Evolutionary conservation across 176 grass and related monocot species (phyloP).

Genomic region (Themeda triandra): DNA sequence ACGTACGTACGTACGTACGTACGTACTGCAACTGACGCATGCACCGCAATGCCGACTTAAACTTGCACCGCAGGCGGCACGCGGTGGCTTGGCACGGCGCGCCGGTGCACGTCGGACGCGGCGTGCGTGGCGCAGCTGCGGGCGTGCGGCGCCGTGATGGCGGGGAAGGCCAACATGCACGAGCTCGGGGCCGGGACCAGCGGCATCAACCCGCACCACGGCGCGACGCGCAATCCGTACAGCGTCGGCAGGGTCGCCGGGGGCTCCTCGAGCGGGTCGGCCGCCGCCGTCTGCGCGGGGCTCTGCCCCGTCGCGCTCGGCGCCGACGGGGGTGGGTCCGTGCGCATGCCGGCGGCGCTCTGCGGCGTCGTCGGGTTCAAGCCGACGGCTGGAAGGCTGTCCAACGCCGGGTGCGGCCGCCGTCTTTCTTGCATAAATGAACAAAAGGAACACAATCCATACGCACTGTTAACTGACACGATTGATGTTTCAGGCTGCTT

Average conservation of each 20-base stretch:
- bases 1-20: too few relatives aligned
- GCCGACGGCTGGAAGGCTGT: slow-evolving; percentile 65
- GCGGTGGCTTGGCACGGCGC: slow-evolving; percentile 60
- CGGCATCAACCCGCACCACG: slow-evolving; percentile 59
- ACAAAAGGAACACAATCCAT: too few relatives aligned
- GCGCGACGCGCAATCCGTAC: slow-evolving; percentile 73
- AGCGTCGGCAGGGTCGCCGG: slow-evolving; percentile 60
- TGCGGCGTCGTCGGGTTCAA: slow-evolving; percentile 95
- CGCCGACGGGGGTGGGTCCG: slow-evolving; percentile 86
- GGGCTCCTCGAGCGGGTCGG: slow-evolving; percentile 83
- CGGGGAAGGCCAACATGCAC: slow-evolving; percentile 93
- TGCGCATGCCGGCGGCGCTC: slow-evolving; percentile 75
- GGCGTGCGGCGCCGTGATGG: slow-evolving; percentile 69
- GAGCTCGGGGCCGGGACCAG: slow-evolving; percentile 75
- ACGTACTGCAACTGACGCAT: too few relatives aligned
- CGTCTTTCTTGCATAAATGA: too few relatives aligned
- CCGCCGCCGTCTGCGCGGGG: slow-evolving; percentile 73
- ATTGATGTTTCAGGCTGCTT: slow-evolving; percentile 51
- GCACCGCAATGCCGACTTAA: not conserved
- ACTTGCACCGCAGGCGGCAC: slow-evolving; percentile 64
- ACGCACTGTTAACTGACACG: not conserved
- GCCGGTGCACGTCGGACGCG: slow-evolving; percentile 61
- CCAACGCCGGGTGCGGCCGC: slow-evolving; percentile 74
- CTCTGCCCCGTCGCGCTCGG: slow-evolving; percentile 88
- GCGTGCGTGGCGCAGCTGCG: slow-evolving; percentile 74